phyloP scores from a whole-genome alignment of 352 stramenopile species.

The Globisporangium polare region DNA sequence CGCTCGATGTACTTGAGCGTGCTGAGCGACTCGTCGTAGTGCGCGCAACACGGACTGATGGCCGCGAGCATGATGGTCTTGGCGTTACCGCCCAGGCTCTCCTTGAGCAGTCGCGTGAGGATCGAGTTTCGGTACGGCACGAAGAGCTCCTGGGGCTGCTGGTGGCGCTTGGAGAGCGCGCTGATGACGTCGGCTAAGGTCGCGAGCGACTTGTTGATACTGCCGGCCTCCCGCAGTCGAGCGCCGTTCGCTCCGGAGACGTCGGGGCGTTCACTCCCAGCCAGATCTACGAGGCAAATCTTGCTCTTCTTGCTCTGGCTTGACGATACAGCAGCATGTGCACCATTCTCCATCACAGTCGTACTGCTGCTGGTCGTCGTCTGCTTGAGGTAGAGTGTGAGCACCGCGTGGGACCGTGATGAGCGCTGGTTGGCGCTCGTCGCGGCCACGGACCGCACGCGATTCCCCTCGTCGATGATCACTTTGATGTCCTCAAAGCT shows the following conservation, averaged over 20 bases:
- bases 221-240: conserved; percentile 65
- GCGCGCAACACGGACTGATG: conserved; percentile 75
- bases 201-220: conserved; percentile 81
- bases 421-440: conserved; percentile 45
- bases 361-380: background rate
- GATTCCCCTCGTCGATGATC: conserved; percentile 62
- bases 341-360: background rate
- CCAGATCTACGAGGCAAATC: conserved; percentile 70
- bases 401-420: conserved; percentile 58
- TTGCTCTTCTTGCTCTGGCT: conserved; percentile 42
- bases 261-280: conserved; percentile 61
- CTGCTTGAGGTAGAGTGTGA: conserved; percentile 58
- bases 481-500: conserved; percentile 50
- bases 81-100: conserved; percentile 76
- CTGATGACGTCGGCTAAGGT: conserved; percentile 85
- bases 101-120: conserved; percentile 77
- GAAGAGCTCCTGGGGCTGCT: conserved; percentile 30
- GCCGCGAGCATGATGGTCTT: conserved; percentile 87
- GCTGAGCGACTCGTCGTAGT: conserved; percentile 87
- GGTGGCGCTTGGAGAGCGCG: conserved; percentile 41
- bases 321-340: background rate
- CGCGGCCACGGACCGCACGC: conserved; percentile 43
- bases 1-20: conserved; percentile 82
- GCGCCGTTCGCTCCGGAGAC: conserved; percentile 37
- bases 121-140: conserved; percentile 89